phyloP scores from a whole-genome alignment of 805 yeast species.

The Pichia insulana region DNA sequence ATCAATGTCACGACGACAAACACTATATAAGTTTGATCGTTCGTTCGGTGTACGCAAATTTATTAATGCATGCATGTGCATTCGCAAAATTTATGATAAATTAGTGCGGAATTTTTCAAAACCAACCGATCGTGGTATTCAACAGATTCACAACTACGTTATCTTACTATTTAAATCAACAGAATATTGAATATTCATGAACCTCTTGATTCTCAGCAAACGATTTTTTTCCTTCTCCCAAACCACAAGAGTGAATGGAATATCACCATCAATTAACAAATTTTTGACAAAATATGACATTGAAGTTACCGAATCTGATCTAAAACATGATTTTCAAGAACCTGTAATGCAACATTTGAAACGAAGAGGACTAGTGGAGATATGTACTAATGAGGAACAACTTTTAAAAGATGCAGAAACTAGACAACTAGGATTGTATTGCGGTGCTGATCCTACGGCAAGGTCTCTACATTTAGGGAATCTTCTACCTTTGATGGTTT shows the following conservation, averaged over 20 bases:
- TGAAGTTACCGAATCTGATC: constrained; percentile 17
- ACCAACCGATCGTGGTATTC: too few relatives aligned
- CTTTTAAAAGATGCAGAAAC: constrained; percentile 17
- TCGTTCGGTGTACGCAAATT: too few relatives aligned
- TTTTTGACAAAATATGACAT: constrained; percentile 17
- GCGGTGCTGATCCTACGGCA: constrained; percentile 98
- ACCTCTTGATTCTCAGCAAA: background rate
- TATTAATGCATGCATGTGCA: too few relatives aligned
- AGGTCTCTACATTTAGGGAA: constrained; percentile 85
- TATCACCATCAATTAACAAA: constrained; percentile 15
- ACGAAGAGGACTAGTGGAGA: constrained; percentile 40
- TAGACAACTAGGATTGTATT: constrained; percentile 52
- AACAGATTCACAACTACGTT: too few relatives aligned
- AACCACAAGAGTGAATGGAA: background rate
- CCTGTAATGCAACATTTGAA: constrained; percentile 34
- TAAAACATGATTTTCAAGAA: constrained; percentile 25
- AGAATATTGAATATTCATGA: too few relatives aligned
- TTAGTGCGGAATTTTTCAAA: too few relatives aligned
- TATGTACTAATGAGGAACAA: constrained; percentile 29
- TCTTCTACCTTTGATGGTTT: constrained; percentile 73
- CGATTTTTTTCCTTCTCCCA: background rate
- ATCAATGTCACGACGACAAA: too few relatives aligned
- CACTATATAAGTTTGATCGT: too few relatives aligned
- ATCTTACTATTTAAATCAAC: too few relatives aligned
- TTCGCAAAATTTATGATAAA: too few relatives aligned